These are phyloP conservation scores for Suillus paluster DNA, from an alignment of 768 basidiomycete species.

Conservation along the genomic window DNA sequence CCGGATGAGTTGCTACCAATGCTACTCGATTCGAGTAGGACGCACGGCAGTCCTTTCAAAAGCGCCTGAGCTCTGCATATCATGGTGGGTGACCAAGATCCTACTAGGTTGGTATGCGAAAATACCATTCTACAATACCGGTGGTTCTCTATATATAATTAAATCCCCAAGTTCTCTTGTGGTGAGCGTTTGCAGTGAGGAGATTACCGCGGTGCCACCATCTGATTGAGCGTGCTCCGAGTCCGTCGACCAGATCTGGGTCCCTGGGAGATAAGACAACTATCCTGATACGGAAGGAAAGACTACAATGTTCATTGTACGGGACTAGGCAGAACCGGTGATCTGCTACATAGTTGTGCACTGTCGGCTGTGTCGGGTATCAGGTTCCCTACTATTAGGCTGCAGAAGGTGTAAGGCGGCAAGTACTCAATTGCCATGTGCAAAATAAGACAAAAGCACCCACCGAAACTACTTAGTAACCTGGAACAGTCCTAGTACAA, in stretches of 20 bases:
- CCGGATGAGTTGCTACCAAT: background rate
- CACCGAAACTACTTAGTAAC: too few relatives aligned
- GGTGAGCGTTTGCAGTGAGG: background rate
- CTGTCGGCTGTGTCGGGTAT: too few relatives aligned
- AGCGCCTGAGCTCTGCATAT: background rate
- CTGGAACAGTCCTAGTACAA: background rate
- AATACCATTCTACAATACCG: background rate
- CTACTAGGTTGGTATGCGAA: background rate
- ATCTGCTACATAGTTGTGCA: too few relatives aligned
- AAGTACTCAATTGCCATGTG: too few relatives aligned
- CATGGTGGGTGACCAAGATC: background rate
- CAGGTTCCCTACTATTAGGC: too few relatives aligned
- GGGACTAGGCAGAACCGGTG: too few relatives aligned
- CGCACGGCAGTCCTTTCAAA: background rate
- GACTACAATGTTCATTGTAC: too few relatives aligned
- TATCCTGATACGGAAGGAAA: too few relatives aligned
- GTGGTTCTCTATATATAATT: background rate
- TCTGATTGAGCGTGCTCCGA: background rate
- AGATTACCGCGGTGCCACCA: too few relatives aligned
- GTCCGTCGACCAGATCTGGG: background rate
- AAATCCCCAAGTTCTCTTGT: background rate
- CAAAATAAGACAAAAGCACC: too few relatives aligned
- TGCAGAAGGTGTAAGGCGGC: too few relatives aligned
- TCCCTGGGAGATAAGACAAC: too few relatives aligned
- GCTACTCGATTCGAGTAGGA: background rate